Percentiles rank a stretch among this genome's conserved stretches.
Evolutionary conservation across 108 stramenopile genomes (phyloP).

Genomic region (Skeletonema grethae): DNA sequence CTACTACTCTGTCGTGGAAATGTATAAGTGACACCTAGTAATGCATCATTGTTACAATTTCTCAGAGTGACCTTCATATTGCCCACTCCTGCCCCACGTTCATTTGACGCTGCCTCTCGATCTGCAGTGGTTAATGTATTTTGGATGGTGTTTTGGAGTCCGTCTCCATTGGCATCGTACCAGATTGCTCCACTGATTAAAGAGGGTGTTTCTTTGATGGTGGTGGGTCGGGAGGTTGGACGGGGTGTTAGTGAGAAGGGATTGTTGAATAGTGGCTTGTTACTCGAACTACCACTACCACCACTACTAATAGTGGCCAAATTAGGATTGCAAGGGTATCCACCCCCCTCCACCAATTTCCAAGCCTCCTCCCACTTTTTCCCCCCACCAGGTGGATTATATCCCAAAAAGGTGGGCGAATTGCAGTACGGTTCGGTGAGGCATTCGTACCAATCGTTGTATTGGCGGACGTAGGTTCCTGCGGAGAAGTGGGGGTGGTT

Average conservation of each 20-base stretch:
- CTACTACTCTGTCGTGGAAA: slow-evolving; percentile 9
- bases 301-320: neutral
- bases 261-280: neutral
- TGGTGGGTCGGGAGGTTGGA: slow-evolving; percentile 11
- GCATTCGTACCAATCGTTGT: slow-evolving; percentile 43
- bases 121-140: slow-evolving; percentile 14
- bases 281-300: neutral
- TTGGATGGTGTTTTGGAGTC: slow-evolving; percentile 13
- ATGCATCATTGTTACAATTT: slow-evolving; percentile 6
- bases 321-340: slow-evolving; percentile 29
- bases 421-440: slow-evolving; percentile 30
- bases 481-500: slow-evolving; percentile 13
- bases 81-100: slow-evolving; percentile 19
- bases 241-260: neutral
- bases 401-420: slow-evolving; percentile 33
- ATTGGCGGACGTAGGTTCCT: slow-evolving; percentile 14
- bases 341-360: slow-evolving; percentile 12
- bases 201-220: neutral
- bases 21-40: slow-evolving; percentile 18
- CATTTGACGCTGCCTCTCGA: slow-evolving; percentile 6
- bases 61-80: slow-evolving; percentile 16
- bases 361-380: slow-evolving; percentile 14
- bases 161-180: slow-evolving; percentile 43
- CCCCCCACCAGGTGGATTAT: slow-evolving; percentile 32
- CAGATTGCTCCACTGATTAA: slow-evolving; percentile 18